A percentile compares a stretch with the other conserved stretches of the same genome.
Evolutionary conservation across 1,284 basidiomycete species (phyloP).

Genomic region (Mycosarcoma mackinlayi): DNA sequence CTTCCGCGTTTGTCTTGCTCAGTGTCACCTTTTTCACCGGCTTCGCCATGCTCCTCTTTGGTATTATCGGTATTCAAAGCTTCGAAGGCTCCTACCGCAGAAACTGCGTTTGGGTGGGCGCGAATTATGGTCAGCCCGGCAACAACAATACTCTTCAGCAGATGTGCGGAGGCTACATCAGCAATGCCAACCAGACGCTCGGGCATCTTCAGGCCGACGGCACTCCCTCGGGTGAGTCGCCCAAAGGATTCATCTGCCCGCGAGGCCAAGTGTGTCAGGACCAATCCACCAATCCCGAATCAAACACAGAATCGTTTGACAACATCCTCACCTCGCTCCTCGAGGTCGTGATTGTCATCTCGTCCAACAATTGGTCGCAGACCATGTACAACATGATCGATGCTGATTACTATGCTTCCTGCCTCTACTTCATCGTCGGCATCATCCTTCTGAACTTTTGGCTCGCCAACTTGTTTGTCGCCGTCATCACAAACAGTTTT

Average conservation of each 20-base stretch:
- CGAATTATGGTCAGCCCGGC: constrained; percentile 49
- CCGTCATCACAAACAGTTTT: constrained; percentile 95
- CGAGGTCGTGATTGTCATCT: constrained; percentile 87
- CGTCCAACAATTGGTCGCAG: constrained; percentile 71
- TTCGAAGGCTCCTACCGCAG: constrained; percentile 67
- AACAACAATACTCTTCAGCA: constrained; percentile 57
- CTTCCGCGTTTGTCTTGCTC: constrained; percentile 84
- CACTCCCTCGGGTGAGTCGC: constrained; percentile 14
- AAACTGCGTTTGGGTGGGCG: constrained; percentile 63
- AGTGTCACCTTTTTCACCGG: constrained; percentile 90
- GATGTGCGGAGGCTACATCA: constrained; percentile 62
- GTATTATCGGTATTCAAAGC: constrained; percentile 69
- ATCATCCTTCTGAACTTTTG: constrained; percentile 67
- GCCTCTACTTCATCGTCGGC: constrained; percentile 86
- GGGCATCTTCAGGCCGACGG: constrained; percentile 39
- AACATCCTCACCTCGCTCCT: constrained; percentile 84
- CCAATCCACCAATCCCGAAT: constrained; percentile 74
- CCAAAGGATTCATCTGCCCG: constrained; percentile 68
- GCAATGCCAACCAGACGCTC: constrained; percentile 18
- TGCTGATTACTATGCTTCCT: constrained; percentile 87
- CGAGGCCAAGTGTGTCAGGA: constrained; percentile 67
- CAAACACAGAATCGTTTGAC: constrained; percentile 84
- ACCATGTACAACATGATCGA: constrained; percentile 93
- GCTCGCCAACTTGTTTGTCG: constrained; percentile 91
- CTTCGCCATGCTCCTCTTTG: constrained; percentile 89